Conservation (phyloP, 495 filamentous ascomycete genomes). For the Choiromyces venosus region DNA sequence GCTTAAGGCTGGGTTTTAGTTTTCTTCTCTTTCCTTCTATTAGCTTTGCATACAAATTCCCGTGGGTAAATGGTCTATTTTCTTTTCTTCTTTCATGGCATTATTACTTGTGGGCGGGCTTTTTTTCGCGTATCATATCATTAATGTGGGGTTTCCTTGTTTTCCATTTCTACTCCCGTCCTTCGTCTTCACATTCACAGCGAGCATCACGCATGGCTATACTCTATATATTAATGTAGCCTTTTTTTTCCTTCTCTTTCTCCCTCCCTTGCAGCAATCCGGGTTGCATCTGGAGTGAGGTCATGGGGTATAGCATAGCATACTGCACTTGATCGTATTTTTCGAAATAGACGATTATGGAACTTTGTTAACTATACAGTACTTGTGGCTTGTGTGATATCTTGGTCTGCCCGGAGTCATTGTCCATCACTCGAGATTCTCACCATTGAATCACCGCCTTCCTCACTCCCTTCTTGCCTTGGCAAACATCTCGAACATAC, state of each 20-base stretch:
- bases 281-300: neutral
- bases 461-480: too few relatives aligned
- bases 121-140: neutral
- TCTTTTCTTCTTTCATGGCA: neutral
- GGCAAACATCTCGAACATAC: too few relatives aligned
- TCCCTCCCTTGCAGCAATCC: neutral
- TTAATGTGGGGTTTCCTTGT: neutral
- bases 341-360: neutral
- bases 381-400: neutral
- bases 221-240: neutral
- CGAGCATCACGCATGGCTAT: neutral
- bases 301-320: neutral
- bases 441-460: too few relatives aligned
- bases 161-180: neutral
- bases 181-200: neutral
- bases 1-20: conserved; percentile 28
- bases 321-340: neutral
- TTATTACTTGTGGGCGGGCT: neutral
- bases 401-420: neutral
- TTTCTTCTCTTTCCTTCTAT: neutral
- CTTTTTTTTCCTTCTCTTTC: neutral
- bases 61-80: neutral
- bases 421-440: neutral
- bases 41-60: neutral
- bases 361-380: neutral